Percentiles rank a stretch among this genome's conserved stretches.
phyloP scores from a whole-genome alignment of 2,329 filamentous ascomycete species.

The Mariannaea sp. region DNA sequence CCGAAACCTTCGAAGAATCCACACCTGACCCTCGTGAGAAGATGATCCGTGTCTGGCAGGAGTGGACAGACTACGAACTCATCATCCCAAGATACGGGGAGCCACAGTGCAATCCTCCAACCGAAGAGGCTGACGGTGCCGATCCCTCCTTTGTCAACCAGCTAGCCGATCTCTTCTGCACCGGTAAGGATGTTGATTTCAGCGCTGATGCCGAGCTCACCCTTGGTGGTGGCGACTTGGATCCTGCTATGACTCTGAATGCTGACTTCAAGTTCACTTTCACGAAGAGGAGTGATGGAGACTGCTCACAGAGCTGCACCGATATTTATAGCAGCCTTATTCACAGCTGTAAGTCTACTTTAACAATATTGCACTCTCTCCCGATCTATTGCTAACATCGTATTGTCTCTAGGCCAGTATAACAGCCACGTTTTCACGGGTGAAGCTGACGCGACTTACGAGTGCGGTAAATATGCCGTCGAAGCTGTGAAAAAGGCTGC shows the following conservation, averaged over 20 bases:
- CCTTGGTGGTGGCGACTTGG: constrained; percentile 17
- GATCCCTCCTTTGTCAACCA: not conserved
- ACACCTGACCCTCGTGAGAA: not conserved
- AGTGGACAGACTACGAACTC: constrained; percentile 4
- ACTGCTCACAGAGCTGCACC: constrained; percentile 11
- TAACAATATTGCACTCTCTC: not conserved
- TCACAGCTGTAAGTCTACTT: constrained; percentile 1
- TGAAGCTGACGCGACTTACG: not conserved
- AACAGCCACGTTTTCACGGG: constrained; percentile 1
- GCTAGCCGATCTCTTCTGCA: constrained; percentile 3
- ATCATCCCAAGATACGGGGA: constrained; percentile 1
- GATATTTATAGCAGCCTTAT: constrained; percentile 11
- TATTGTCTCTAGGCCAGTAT: not conserved
- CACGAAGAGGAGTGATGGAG: constrained; percentile 6
- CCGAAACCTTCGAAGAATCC: not conserved
- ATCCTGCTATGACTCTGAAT: constrained; percentile 9
- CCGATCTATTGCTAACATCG: not conserved
- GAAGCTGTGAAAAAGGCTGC: not conserved
- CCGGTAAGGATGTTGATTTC: not conserved
- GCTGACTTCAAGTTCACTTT: constrained; percentile 17
- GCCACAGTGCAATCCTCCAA: not conserved
- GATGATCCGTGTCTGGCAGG: constrained; percentile 10
- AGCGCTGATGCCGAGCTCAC: constrained; percentile 11
- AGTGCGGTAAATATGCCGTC: not conserved
- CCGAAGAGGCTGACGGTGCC: not conserved